phyloP scores from a whole-genome alignment of 441 rosid genomes.

The Mallotus japonicus region DNA sequence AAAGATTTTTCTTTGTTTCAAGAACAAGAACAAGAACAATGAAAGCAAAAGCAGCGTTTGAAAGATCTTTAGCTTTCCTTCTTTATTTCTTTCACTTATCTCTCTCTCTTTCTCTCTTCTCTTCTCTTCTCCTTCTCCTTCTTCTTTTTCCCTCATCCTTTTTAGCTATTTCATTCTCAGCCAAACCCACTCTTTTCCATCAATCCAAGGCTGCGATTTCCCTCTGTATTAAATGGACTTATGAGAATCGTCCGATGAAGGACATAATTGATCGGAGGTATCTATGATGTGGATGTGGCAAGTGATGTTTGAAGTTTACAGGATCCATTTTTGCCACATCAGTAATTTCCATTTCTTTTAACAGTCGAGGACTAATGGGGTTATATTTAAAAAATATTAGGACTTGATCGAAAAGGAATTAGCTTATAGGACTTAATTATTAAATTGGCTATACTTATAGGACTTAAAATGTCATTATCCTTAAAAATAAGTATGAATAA shows the following conservation, averaged over 20 bases:
- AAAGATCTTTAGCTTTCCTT: slow-evolving; percentile 34
- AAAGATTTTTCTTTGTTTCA: slow-evolving; percentile 17
- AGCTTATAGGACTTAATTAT: too few relatives aligned
- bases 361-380: too few relatives aligned
- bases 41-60: slow-evolving; percentile 11
- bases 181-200: slow-evolving; percentile 40
- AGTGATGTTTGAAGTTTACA: too few relatives aligned
- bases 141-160: slow-evolving; percentile 41
- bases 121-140: slow-evolving; percentile 12
- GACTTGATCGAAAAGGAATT: too few relatives aligned
- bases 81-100: slow-evolving; percentile 31
- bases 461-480: too few relatives aligned
- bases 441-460: too few relatives aligned
- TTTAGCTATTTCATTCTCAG: slow-evolving; percentile 44
- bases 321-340: too few relatives aligned
- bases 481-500: too few relatives aligned
- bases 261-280: slow-evolving; percentile 44
- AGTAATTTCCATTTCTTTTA: too few relatives aligned
- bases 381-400: too few relatives aligned
- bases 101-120: slow-evolving; percentile 12
- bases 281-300: too few relatives aligned
- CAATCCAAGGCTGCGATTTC: slow-evolving; percentile 47
- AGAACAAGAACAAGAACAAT: too few relatives aligned
- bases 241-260: slow-evolving; percentile 30
- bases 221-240: slow-evolving; percentile 37